phyloP scores from a whole-genome alignment of 768 basidiomycete genomes.

The Omphalotus guepiniiformis region DNA sequence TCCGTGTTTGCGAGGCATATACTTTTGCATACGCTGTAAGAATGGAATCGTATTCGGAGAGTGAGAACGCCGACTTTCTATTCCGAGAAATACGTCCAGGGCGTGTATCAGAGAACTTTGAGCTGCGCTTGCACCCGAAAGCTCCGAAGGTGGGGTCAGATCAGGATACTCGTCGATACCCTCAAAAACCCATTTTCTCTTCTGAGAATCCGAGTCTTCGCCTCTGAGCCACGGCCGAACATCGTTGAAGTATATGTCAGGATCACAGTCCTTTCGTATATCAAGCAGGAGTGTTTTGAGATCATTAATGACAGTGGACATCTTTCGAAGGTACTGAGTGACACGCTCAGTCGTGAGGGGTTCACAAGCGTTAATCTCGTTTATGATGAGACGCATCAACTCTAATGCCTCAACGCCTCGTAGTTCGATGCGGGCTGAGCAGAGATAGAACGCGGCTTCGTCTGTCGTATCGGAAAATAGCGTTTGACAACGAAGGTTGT shows the following conservation, averaged over 20 bases:
- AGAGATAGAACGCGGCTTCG: conserved; percentile 58
- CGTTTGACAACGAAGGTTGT: conserved; percentile 46
- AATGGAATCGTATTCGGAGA: conserved; percentile 24
- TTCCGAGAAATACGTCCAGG: conserved; percentile 48
- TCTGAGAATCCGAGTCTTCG: conserved; percentile 33
- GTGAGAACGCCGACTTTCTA: conserved; percentile 31
- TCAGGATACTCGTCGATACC: conserved; percentile 31
- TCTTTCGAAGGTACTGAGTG: conserved; percentile 40
- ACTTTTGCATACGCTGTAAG: conserved; percentile 51
- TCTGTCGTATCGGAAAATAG: conserved; percentile 48
- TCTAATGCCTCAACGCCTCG: conserved; percentile 50
- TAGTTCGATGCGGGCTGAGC: conserved; percentile 56
- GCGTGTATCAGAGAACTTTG: conserved; percentile 59
- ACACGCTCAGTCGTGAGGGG: conserved; percentile 42
- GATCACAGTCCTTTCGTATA: conserved; percentile 47
- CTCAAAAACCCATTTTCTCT: conserved; percentile 38
- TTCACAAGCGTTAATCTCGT: conserved; percentile 58
- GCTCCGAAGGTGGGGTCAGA: conserved; percentile 30
- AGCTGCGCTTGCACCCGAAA: conserved; percentile 56
- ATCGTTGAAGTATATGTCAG: conserved; percentile 49
- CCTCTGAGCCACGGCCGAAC: conserved; percentile 65
- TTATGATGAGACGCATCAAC: conserved; percentile 52
- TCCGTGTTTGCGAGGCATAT: conserved; percentile 62
- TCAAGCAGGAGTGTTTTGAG: conserved; percentile 38
- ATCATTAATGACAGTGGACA: conserved; percentile 39